Evolutionary conservation across 2,329 filamentous ascomycete species (phyloP).

Genomic region (Xylaria polymorpha): DNA sequence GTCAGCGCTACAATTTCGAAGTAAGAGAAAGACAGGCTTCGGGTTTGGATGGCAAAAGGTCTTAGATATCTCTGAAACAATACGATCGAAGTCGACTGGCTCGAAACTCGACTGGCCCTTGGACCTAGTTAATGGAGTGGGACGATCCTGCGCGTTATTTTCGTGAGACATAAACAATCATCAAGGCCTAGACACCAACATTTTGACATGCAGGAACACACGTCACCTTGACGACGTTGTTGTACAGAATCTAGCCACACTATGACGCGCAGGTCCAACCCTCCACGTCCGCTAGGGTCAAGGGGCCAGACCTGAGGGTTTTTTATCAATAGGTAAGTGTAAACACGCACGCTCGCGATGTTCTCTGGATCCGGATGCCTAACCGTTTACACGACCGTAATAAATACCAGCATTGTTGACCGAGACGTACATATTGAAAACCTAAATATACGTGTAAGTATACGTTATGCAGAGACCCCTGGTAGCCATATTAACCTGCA

Average conservation of each 20-base stretch:
- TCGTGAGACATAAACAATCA: neutral
- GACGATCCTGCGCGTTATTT: neutral
- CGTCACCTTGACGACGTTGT: neutral
- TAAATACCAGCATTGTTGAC: neutral
- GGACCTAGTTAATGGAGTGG: neutral
- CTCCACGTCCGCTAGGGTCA: neutral
- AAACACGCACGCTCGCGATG: neutral
- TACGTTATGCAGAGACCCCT: neutral
- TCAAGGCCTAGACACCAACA: neutral
- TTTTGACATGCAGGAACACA: neutral
- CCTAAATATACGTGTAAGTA: neutral
- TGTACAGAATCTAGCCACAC: neutral
- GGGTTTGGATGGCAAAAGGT: neutral
- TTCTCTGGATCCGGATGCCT: neutral
- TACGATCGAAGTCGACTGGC: neutral
- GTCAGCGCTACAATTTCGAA: neutral
- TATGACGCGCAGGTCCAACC: too few relatives aligned
- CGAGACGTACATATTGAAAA: conserved; percentile 4
- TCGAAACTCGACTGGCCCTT: neutral
- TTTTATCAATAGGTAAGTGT: neutral
- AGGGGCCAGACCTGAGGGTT: neutral
- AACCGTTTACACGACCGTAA: neutral
- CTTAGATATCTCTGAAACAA: conserved; percentile 18
- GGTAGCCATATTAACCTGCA: neutral
- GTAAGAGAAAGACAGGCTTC: neutral